phyloP scores from a whole-genome alignment of 2,329 filamentous ascomycete genomes.

The Phyllosticta citriasiana region DNA sequence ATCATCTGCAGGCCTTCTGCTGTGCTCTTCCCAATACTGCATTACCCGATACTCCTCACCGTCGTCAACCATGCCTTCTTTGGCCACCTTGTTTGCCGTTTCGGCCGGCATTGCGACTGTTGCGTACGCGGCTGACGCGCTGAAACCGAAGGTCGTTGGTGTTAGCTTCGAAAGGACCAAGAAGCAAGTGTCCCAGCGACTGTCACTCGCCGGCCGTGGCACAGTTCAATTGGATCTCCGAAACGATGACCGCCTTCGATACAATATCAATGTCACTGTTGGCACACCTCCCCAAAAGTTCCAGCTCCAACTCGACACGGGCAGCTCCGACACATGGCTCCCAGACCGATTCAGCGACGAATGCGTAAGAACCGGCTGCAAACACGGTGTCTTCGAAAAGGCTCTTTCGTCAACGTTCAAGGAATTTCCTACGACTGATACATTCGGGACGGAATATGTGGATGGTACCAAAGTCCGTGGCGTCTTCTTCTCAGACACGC shows the following conservation, averaged over 20 bases:
- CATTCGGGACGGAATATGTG: too few relatives aligned
- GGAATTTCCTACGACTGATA: too few relatives aligned
- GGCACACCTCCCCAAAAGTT: constrained; percentile 10
- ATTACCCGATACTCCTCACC: not conserved
- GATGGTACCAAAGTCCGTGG: too few relatives aligned
- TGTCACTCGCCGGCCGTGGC: constrained; percentile 3
- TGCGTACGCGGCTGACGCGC: not conserved
- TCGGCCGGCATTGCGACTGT: not conserved
- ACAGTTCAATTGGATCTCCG: not conserved
- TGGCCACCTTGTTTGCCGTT: not conserved
- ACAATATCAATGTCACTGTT: constrained; percentile 11
- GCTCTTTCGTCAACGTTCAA: constrained; percentile 2
- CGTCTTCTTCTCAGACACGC: constrained; percentile 1
- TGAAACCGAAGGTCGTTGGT: constrained; percentile 1
- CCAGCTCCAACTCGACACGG: constrained; percentile 6
- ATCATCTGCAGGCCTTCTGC: not conserved
- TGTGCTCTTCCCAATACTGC: not conserved
- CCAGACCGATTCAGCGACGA: not conserved
- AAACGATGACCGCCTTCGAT: not conserved
- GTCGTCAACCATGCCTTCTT: not conserved
- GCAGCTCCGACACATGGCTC: constrained; percentile 9
- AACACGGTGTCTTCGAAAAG: not conserved
- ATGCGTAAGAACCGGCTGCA: not conserved
- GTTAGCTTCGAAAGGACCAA: constrained; percentile 4
- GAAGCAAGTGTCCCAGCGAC: not conserved